Conservation (phyloP, 2,329 filamentous ascomycete genomes). For the Colletotrichum viniferum region DNA sequence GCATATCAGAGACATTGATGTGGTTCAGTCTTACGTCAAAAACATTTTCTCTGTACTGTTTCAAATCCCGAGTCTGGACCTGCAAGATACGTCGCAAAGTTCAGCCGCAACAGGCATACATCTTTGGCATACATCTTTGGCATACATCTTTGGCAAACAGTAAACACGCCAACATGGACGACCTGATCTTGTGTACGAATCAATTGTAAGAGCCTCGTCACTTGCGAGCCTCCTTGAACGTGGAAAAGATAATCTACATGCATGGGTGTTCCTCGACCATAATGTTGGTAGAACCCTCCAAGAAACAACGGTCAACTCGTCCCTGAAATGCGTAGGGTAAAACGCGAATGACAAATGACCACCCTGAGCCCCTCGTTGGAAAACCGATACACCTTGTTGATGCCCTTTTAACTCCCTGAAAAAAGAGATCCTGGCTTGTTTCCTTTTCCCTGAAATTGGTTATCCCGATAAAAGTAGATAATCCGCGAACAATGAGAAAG, state of each 20-base stretch:
- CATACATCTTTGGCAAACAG: background rate
- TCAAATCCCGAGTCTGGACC: background rate
- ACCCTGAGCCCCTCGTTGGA: background rate
- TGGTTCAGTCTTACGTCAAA: background rate
- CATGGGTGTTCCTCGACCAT: background rate
- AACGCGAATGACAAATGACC: background rate
- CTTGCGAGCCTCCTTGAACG: background rate
- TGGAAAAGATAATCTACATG: background rate
- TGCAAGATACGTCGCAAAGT: background rate
- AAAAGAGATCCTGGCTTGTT: background rate
- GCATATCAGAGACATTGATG: background rate
- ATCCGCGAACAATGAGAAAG: background rate
- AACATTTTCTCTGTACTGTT: background rate
- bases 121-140: background rate
- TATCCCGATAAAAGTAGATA: background rate
- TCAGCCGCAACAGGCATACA: background rate
- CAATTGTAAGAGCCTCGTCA: background rate
- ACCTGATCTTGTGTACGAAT: background rate
- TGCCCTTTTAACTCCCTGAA: background rate
- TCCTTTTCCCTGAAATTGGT: background rate
- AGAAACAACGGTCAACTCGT: background rate
- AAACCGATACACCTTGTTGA: background rate
- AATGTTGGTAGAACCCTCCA: background rate
- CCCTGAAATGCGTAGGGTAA: background rate
- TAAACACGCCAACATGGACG: background rate